Evolutionary conservation across 495 filamentous ascomycete genomes (phyloP).

Genomic region (Choiromyces venosus): DNA sequence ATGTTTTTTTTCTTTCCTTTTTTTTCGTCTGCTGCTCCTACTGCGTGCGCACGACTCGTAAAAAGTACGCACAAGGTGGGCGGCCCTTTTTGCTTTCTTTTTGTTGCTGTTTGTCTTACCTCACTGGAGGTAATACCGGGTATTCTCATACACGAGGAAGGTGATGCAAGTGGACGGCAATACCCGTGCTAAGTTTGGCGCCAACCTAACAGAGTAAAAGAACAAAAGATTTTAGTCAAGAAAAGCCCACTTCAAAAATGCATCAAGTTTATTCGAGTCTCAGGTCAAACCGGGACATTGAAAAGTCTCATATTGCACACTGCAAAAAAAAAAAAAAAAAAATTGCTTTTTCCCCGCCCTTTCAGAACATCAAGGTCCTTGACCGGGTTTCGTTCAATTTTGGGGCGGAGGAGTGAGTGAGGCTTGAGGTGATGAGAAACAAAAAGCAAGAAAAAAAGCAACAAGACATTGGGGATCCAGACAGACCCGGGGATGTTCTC

Average conservation of each 20-base stretch:
- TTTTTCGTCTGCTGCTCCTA: neutral
- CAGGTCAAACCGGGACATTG: neutral
- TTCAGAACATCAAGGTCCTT: neutral
- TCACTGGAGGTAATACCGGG: conserved; percentile 60
- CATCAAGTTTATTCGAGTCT: neutral
- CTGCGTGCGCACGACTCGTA: neutral
- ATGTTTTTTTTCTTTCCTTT: neutral
- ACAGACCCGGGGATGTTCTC: neutral
- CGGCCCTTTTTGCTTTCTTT: neutral
- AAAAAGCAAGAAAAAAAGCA: conserved; percentile 8
- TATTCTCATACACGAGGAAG: conserved; percentile 97
- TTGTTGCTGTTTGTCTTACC: conserved; percentile 20
- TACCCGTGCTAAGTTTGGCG: conserved; percentile 80
- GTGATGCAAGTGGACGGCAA: conserved; percentile 94
- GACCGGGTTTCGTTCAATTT: conserved; percentile 2
- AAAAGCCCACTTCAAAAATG: neutral
- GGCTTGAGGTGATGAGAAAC: conserved; percentile 12
- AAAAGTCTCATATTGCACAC: neutral
- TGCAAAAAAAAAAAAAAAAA: neutral
- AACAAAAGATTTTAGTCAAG: neutral
- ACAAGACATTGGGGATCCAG: neutral
- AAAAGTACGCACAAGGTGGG: neutral
- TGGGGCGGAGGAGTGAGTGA: neutral
- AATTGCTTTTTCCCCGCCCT: neutral
- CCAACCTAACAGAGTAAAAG: conserved; percentile 47